Base-by-base conservation (phyloP, 371 early-diverging fungal species). In the Mucor irregularis region DNA sequence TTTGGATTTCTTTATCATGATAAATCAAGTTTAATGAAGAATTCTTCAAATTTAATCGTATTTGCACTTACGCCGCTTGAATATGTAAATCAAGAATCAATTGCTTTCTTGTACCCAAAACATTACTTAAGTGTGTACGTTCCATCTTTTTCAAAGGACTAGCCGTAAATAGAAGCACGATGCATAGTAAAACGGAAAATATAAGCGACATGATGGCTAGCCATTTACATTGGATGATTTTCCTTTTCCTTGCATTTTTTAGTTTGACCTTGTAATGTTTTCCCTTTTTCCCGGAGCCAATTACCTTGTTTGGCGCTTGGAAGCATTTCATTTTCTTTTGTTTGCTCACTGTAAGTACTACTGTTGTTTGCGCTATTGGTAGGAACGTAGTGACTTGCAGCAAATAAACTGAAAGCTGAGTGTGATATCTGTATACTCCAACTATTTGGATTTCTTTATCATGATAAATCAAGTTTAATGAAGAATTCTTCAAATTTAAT, bases 41-140 rank as follows among this genome's bases (percentile, higher is more conserved):
- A 16, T 13, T 11, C 42, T 34, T 34, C 11, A 34, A 11, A 34
- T 10, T 5, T 11, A 34, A 19, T n/a, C 38, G 17, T 49, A 24
- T 34, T 35, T 6, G 21, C n/a, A 25, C 4, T 43, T 16, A 2
- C 26, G 4, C 11, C 16, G 19, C 3, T 28, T 34, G 17, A 40
- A 7, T 11, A 42, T 42, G 14, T 9, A 9, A 24, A 21, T 82
- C 72, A 34, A 84, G 82, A 24, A 84, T 69, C 19, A 84, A 61
- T 54, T 81, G 80, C 46, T 82, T 83, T 48, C 83, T 81, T 9
- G 84, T 77, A 11, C 85, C 85, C 44, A 87, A 61, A 0, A 87
- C 82, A 61, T 85, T 84, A 9, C 76, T 62, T 16, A 87, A 69
- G 0, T 59, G 62, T 16, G 71, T 56, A 5, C 64, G 69, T 40